Conservation (phyloP, 352 stramenopile species). For the Globisporangium orthogonon region DNA sequence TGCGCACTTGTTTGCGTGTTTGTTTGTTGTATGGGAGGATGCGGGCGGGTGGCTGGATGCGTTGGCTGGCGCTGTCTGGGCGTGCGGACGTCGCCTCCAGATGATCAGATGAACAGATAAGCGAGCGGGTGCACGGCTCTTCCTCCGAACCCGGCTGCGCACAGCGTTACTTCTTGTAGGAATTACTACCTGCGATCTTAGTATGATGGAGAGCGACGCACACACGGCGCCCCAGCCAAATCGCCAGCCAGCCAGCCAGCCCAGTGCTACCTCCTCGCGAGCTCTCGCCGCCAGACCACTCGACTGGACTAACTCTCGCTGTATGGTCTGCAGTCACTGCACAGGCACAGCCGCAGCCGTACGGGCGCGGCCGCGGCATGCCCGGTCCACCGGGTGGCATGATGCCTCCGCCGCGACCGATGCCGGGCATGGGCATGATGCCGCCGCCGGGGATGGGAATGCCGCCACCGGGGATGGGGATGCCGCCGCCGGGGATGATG, state of each 20-base stretch:
- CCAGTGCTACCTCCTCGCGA: not conserved
- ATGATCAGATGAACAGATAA: slow-evolving; percentile 88
- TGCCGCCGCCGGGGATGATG: slow-evolving; percentile 68
- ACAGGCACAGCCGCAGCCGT: slow-evolving; percentile 75
- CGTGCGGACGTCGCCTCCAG: slow-evolving; percentile 30
- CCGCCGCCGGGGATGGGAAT: slow-evolving; percentile 72
- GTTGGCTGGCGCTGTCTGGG: not conserved
- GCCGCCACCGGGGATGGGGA: slow-evolving; percentile 70
- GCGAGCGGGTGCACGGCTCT: slow-evolving; percentile 57
- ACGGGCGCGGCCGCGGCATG: slow-evolving; percentile 73
- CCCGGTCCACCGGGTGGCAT: slow-evolving; percentile 49
- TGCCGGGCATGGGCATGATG: slow-evolving; percentile 68
- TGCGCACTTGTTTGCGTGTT: slow-evolving; percentile 20
- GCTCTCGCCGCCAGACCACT: not conserved
- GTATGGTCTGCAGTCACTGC: slow-evolving; percentile 44
- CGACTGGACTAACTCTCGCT: not conserved
- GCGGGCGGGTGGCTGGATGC: not conserved
- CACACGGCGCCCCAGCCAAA: not conserved
- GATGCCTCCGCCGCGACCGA: slow-evolving; percentile 55
- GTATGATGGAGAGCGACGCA: slow-evolving; percentile 59
- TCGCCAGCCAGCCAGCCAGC: slow-evolving; percentile 5
- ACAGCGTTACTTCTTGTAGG: slow-evolving; percentile 27
- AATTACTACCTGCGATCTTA: slow-evolving; percentile 85
- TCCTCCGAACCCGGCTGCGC: slow-evolving; percentile 69
- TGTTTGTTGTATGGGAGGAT: not conserved